These are phyloP conservation scores for Fusarium guadeloupense DNA, from an alignment of 2,329 filamentous ascomycete species.

Conservation along the genomic window DNA sequence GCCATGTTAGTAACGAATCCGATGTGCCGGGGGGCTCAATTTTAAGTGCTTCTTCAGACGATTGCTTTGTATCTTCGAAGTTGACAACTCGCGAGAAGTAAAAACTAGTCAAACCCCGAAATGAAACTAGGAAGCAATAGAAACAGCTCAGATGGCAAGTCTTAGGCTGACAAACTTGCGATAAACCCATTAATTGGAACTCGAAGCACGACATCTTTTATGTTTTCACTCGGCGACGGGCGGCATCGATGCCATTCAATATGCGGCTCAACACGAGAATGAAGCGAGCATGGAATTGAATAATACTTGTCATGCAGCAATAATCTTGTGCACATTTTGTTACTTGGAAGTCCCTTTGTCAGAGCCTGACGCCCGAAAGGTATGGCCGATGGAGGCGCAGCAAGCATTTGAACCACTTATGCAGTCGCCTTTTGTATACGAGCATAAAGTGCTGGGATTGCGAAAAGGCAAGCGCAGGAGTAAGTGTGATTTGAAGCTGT, in stretches of 20 bases:
- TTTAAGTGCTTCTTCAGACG: background rate
- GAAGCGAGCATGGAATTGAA: conserved; percentile 9
- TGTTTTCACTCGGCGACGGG: background rate
- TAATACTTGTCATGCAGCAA: background rate
- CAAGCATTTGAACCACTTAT: conserved; percentile 1
- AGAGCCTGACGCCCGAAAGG: conserved; percentile 20
- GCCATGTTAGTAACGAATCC: background rate
- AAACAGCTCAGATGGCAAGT: background rate
- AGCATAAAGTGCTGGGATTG: conserved; percentile 12
- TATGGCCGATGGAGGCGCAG: conserved; percentile 24
- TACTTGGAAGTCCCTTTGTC: background rate
- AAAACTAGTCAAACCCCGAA: background rate
- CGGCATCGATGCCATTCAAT: background rate
- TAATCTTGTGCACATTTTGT: background rate
- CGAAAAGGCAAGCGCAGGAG: conserved; percentile 2
- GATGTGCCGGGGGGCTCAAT: too few relatives aligned
- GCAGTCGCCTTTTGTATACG: conserved; percentile 5
- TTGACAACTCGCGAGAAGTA: background rate
- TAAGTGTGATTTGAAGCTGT: conserved; percentile 14
- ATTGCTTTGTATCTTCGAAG: conserved; percentile 5
- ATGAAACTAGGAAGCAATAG: background rate
- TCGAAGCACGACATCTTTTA: conserved; percentile 21
- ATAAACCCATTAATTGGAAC: background rate
- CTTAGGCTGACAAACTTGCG: background rate
- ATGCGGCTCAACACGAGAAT: background rate